Evolutionary conservation across 306 rosid genomes (phyloP).

Genomic region (Sophora flavescens): DNA sequence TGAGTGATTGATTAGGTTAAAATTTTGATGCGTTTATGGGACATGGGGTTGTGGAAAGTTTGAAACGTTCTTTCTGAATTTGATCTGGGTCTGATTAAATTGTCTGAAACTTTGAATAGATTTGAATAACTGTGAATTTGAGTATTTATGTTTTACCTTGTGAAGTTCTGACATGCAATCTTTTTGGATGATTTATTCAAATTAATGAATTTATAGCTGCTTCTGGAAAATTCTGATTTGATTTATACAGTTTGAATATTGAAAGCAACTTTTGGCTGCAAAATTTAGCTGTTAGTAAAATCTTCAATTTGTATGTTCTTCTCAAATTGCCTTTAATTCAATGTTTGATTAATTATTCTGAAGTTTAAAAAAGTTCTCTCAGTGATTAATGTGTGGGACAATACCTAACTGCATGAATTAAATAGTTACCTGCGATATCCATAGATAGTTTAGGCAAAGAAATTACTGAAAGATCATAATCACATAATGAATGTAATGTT

Average conservation of each 20-base stretch:
- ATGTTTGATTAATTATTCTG: not conserved
- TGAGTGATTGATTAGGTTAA: not conserved
- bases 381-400: not conserved
- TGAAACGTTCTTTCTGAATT: conserved; percentile 22
- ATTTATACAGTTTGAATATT: conserved; percentile 12
- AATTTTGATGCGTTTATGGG: conserved; percentile 15
- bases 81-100: conserved; percentile 29
- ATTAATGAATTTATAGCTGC: not conserved
- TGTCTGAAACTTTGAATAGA: too few relatives aligned
- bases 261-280: not conserved
- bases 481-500: not conserved
- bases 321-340: not conserved
- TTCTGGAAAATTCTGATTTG: conserved; percentile 10
- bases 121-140: not conserved
- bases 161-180: not conserved
- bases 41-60: conserved; percentile 40
- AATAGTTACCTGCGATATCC: not conserved
- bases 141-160: not conserved
- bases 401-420: not conserved
- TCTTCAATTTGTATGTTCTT: conserved; percentile 10
- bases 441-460: conserved; percentile 22
- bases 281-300: not conserved
- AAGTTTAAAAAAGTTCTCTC: conserved; percentile 25
- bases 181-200: conserved; percentile 17
- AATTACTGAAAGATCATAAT: not conserved